phyloP scores from a whole-genome alignment of 1,139 yeast genomes.

The Kurtzmaniella quercitrusa region DNA sequence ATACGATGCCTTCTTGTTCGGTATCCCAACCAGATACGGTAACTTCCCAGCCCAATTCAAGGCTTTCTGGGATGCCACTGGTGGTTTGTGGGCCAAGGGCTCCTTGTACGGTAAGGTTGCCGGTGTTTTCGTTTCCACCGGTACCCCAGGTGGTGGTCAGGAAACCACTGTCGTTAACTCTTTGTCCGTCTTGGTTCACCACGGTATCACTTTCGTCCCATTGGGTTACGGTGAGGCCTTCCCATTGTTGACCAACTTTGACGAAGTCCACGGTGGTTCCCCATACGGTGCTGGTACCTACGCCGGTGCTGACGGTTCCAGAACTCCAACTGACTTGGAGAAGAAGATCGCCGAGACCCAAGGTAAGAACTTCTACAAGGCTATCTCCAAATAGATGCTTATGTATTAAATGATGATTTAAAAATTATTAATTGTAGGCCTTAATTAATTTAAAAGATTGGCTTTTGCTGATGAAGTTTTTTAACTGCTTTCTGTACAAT shows the following conservation, averaged over 20 bases:
- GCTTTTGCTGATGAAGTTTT: too few species aligned
- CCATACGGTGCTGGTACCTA: constrained; percentile 88
- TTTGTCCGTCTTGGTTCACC: constrained; percentile 68
- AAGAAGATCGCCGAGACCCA: constrained; percentile 58
- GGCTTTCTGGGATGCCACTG: constrained; percentile 79
- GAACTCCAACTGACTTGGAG: constrained; percentile 67
- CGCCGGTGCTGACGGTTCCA: constrained; percentile 78
- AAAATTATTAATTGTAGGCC: not conserved
- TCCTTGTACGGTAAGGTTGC: constrained; percentile 72
- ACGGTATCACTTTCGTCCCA: constrained; percentile 77
- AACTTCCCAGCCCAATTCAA: constrained; percentile 78
- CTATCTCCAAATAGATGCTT: constrained; percentile 10
- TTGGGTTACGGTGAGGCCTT: constrained; percentile 70
- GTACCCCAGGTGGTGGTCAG: constrained; percentile 83
- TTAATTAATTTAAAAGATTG: too few species aligned
- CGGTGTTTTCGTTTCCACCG: constrained; percentile 74
- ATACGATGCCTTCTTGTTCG: constrained; percentile 76
- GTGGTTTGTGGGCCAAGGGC: constrained; percentile 80
- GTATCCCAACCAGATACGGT: constrained; percentile 83
- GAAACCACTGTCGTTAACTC: constrained; percentile 67
- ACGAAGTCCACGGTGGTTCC: constrained; percentile 77
- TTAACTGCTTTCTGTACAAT: too few species aligned
- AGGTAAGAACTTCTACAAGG: constrained; percentile 59
- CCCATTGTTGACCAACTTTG: constrained; percentile 53
- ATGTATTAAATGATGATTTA: not conserved